phyloP scores from a whole-genome alignment of 805 yeast species.

The Lachancea waltii region DNA sequence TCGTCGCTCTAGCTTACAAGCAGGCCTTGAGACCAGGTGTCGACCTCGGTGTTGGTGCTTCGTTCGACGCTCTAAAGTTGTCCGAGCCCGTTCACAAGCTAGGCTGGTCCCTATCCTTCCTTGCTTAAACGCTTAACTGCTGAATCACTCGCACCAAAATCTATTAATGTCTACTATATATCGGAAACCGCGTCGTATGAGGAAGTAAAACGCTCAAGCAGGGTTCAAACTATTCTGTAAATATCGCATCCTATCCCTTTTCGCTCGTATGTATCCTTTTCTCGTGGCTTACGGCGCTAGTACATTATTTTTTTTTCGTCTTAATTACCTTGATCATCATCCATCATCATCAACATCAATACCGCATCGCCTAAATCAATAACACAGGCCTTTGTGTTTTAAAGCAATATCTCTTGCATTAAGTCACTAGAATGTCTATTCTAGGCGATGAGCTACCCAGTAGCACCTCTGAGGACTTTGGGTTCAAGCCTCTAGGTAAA shows the following conservation, averaged over 20 bases:
- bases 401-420: no score
- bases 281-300: not conserved
- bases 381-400: no score
- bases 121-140: constrained; percentile 52
- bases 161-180: constrained; percentile 32
- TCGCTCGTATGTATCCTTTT: not conserved
- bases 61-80: constrained; percentile 91
- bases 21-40: constrained; percentile 95
- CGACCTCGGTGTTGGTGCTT: constrained; percentile 93
- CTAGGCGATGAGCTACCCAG: constrained; percentile 22
- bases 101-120: constrained; percentile 89
- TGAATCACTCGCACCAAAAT: constrained; percentile 11
- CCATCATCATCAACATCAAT: not conserved
- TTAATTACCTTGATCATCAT: no score
- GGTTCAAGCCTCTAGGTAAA: constrained; percentile 37
- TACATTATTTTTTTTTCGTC: not conserved
- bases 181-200: constrained; percentile 1
- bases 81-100: constrained; percentile 97
- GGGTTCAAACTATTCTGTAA: not conserved
- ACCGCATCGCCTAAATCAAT: no score
- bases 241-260: not conserved
- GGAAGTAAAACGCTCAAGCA: not conserved
- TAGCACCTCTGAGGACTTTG: constrained; percentile 37
- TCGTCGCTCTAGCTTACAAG: constrained; percentile 88
- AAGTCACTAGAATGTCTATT: constrained; percentile 1